A percentile compares a stretch with the other conserved stretches of the same genome.
phyloP scores from a whole-genome alignment of 768 basidiomycete genomes.

The Amanita pseudoporphyria region DNA sequence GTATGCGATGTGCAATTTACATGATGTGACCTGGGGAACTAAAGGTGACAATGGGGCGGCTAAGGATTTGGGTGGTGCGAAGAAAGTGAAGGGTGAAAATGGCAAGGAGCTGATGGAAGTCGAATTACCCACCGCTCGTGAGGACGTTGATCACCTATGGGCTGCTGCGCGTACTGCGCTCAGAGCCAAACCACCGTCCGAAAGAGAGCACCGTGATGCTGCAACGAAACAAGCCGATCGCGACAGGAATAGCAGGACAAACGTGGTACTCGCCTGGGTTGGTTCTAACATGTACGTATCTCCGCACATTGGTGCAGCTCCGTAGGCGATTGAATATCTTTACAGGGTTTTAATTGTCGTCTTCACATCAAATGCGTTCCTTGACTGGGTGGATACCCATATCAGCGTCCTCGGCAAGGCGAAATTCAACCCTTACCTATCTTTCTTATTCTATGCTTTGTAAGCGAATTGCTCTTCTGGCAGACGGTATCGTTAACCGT shows the following conservation, averaged over 20 bases:
- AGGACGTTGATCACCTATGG: constrained; percentile 89
- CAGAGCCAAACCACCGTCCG: constrained; percentile 55
- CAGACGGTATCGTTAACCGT: background rate
- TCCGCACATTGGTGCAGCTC: constrained; percentile 4
- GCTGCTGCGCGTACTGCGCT: constrained; percentile 62
- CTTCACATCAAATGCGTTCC: constrained; percentile 72
- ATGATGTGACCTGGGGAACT: constrained; percentile 89
- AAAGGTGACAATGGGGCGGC: constrained; percentile 85
- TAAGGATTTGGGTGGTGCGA: constrained; percentile 86
- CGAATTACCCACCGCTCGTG: constrained; percentile 68
- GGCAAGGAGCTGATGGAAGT: constrained; percentile 87
- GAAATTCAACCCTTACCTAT: constrained; percentile 83
- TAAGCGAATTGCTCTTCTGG: constrained; percentile 19
- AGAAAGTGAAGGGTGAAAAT: constrained; percentile 77
- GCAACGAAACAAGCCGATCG: constrained; percentile 86
- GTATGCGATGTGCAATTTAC: constrained; percentile 90
- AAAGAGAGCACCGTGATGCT: constrained; percentile 76
- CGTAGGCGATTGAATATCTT: constrained; percentile 1
- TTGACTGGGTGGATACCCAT: constrained; percentile 57
- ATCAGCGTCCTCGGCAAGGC: constrained; percentile 38
- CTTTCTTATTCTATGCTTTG: constrained; percentile 64
- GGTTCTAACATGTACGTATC: constrained; percentile 69
- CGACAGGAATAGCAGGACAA: constrained; percentile 76
- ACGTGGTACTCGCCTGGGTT: constrained; percentile 77
- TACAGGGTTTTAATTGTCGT: constrained; percentile 57